Evolutionary conservation across 257 asterid genomes (phyloP), one percentile per base, ranked within the genome.

Genomic region (Osmanthus fragrans): DNA sequence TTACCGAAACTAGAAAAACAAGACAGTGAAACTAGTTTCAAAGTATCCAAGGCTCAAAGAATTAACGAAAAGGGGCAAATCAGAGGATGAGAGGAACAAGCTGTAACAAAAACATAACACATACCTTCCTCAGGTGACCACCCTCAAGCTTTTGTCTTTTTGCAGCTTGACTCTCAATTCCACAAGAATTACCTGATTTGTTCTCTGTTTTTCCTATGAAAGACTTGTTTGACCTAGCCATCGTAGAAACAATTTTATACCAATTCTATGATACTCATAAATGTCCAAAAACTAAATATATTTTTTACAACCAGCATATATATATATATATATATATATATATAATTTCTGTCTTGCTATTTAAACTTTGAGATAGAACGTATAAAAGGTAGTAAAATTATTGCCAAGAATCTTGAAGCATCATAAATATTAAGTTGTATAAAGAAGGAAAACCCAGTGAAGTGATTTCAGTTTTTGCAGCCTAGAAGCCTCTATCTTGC

Each of bases 131-230:
- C 74, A 84, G 83, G 80, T 86, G 96, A 85, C 99, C 99, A 73
- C 94, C 92, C 66, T 91, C 99, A 77, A 95, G 97, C 86, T 95
- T 95, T 83, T 93, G 98, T 76, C 99, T 91, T 90, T 95, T 95
- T 70, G 96, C 85, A 84, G 97, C 96, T 85, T 93, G 99, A 86
- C 85, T 89, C 83, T 95, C 99, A 49, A 83, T 34, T 49, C 73
- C 85, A 84, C 81, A 67, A 29, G 76, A 73, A 74, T 71, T 86
- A 76, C 80, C 65, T 54, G 88, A 58, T 81, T 73, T 91, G 79
- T 88, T 87, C 37, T 88, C 84, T 12, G 77, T 74, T 83, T 86
- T 90, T 67, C 87, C 94, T 29, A 67, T 40, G 84, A 80, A 54
- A 3, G 82, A 75, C 58, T 80, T 68, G 37, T 72, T 82, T 74